Conservation (phyloP, 805 yeast species). For the Candida maltosa region DNA sequence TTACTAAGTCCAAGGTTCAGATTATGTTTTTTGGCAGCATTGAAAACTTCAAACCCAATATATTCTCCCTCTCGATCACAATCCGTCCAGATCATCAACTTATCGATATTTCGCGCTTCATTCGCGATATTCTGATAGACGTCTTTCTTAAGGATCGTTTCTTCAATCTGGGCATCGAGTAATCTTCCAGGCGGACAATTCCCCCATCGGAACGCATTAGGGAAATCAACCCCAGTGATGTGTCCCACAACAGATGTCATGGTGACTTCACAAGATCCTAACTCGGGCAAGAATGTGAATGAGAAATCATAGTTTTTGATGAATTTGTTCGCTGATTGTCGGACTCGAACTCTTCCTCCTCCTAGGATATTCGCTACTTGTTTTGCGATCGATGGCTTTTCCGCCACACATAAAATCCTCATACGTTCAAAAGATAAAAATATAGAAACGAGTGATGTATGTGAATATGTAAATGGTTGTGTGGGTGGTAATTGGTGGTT, state of each 20-base stretch:
- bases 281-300: slow-evolving; percentile 54
- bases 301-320: slow-evolving; percentile 78
- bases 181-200: slow-evolving; percentile 59
- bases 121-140: slow-evolving; percentile 64
- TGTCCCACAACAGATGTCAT: slow-evolving; percentile 96
- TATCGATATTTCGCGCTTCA: slow-evolving; percentile 60
- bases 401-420: slow-evolving; percentile 92
- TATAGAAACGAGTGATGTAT: too few relatives aligned
- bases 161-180: slow-evolving; percentile 67
- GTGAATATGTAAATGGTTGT: too few relatives aligned
- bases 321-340: slow-evolving; percentile 54
- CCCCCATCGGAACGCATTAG: slow-evolving; percentile 62
- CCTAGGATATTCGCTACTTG: slow-evolving; percentile 73
- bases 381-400: slow-evolving; percentile 91
- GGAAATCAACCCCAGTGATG: slow-evolving; percentile 62
- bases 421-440: slow-evolving; percentile 36
- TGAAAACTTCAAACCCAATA: slow-evolving; percentile 79
- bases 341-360: slow-evolving; percentile 57
- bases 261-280: slow-evolving; percentile 71
- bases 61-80: slow-evolving; percentile 96
- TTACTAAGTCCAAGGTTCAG: slow-evolving; percentile 41
- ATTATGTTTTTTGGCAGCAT: slow-evolving; percentile 61
- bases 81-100: slow-evolving; percentile 94
- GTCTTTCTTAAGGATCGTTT: slow-evolving; percentile 30
- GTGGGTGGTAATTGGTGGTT: background rate